Percentiles rank a stretch among this genome's conserved stretches.
phyloP scores from a whole-genome alignment of 2,329 filamentous ascomycete genomes.

The Fusarium nodosum region DNA sequence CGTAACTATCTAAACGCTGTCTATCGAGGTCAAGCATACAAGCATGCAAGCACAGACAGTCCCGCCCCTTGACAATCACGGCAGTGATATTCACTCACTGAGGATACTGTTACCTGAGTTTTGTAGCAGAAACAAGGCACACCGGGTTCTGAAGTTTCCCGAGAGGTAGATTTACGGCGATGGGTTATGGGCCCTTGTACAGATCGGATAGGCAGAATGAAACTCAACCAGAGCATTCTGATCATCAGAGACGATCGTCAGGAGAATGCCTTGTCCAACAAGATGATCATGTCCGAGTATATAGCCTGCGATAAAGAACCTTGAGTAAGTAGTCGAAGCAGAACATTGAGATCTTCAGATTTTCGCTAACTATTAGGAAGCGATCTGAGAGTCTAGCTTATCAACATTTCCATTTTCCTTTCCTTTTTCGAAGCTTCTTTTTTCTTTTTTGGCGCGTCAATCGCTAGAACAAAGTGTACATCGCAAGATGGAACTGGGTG shows the following conservation, averaged over 20 bases:
- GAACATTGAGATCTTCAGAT: conserved; percentile 12
- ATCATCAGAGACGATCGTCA: neutral
- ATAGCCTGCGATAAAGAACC: conserved; percentile 1
- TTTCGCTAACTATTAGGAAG: neutral
- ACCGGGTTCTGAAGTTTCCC: neutral
- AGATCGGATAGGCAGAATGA: neutral
- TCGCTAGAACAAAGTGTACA: neutral
- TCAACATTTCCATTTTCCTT: neutral
- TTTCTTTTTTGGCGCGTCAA: neutral
- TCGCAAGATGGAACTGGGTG: conserved; percentile 7
- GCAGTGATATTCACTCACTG: conserved; percentile 2
- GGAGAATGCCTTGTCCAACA: neutral
- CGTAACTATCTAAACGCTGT: neutral
- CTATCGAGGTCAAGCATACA: neutral
- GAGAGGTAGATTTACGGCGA: neutral
- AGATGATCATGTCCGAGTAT: neutral
- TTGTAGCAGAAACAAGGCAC: neutral
- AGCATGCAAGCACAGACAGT: neutral
- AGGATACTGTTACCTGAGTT: conserved; percentile 1
- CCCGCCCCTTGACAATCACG: neutral
- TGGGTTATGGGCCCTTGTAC: neutral
- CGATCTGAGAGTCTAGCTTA: conserved; percentile 1
- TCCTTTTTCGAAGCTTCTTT: neutral
- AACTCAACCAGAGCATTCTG: neutral
- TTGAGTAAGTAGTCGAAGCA: neutral